Evolutionary conservation across 2,329 filamentous ascomycete species (phyloP).

Genomic region (Colletotrichum sp.): DNA sequence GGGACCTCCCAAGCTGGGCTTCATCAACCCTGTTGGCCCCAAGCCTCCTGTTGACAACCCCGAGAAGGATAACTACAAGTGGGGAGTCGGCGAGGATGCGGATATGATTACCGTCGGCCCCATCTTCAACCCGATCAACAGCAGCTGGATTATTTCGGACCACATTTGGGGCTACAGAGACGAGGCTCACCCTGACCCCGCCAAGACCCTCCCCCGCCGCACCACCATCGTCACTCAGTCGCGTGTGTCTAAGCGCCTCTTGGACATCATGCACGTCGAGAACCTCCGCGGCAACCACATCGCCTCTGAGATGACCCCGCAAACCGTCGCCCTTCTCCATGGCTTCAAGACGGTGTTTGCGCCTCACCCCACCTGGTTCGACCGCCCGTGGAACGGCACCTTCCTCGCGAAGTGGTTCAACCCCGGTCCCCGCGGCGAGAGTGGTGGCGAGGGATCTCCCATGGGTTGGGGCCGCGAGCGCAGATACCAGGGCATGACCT

Average conservation of each 20-base stretch:
- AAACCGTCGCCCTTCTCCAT: slow-evolving; percentile 75
- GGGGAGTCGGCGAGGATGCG: slow-evolving; percentile 79
- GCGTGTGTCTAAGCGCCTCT: slow-evolving; percentile 72
- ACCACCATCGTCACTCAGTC: slow-evolving; percentile 81
- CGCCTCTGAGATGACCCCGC: slow-evolving; percentile 81
- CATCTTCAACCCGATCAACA: slow-evolving; percentile 77
- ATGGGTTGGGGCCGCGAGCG: slow-evolving; percentile 66
- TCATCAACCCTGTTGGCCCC: slow-evolving; percentile 66
- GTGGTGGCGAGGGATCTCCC: slow-evolving; percentile 59
- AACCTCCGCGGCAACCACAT: slow-evolving; percentile 77
- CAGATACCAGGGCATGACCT: slow-evolving; percentile 62
- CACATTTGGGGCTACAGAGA: slow-evolving; percentile 72
- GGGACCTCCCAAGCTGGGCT: slow-evolving; percentile 66
- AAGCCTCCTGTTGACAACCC: slow-evolving; percentile 64
- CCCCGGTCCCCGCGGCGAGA: slow-evolving; percentile 58
- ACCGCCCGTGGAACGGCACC: slow-evolving; percentile 69
- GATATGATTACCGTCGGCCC: slow-evolving; percentile 78
- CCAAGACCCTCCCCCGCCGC: slow-evolving; percentile 68
- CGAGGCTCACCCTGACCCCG: slow-evolving; percentile 49
- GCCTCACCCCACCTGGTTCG: slow-evolving; percentile 81
- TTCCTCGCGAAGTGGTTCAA: slow-evolving; percentile 66
- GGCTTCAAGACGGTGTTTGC: slow-evolving; percentile 80
- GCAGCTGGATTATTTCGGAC: slow-evolving; percentile 74
- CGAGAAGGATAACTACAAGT: slow-evolving; percentile 71
- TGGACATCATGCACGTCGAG: slow-evolving; percentile 80